These are phyloP conservation scores for Butyriboletus pseudospeciosus DNA, from an alignment of 1,284 basidiomycete genomes.

Conservation along the genomic window DNA sequence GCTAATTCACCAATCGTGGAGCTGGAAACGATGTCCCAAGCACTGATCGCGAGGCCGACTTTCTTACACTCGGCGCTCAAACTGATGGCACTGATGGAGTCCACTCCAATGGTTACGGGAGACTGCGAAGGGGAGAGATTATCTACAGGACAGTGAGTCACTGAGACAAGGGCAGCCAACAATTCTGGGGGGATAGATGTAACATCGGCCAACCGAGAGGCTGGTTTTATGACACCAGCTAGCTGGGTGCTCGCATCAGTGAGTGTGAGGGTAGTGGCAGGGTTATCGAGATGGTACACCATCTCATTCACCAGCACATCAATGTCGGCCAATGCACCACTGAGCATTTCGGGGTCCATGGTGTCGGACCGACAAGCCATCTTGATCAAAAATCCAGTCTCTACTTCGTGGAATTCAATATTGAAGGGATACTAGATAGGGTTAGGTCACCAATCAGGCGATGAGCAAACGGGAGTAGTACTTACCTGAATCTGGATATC, in stretches of 20 bases:
- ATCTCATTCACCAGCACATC: conserved; percentile 28
- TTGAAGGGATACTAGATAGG: conserved; percentile 43
- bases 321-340: conserved; percentile 27
- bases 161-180: conserved; percentile 22
- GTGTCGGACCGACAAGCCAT: conserved; percentile 35
- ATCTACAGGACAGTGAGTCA: conserved; percentile 20
- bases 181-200: conserved; percentile 13
- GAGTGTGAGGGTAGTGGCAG: conserved; percentile 7
- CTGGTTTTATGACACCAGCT: neutral
- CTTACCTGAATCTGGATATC: conserved; percentile 41
- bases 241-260: neutral
- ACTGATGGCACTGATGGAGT: conserved; percentile 51
- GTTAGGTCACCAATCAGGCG: neutral
- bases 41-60: conserved; percentile 35
- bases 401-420: conserved; percentile 40
- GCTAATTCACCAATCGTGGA: conserved; percentile 37
- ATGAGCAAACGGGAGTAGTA: neutral
- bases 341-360: conserved; percentile 28
- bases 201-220: neutral
- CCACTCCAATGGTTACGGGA: conserved; percentile 44
- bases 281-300: conserved; percentile 26
- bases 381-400: conserved; percentile 33
- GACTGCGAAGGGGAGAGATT: conserved; percentile 32
- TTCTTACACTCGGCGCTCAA: conserved; percentile 39
- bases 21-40: conserved; percentile 42